phyloP scores from a whole-genome alignment of 495 filamentous ascomycete species.

The Pseudotulostoma volvatum region DNA sequence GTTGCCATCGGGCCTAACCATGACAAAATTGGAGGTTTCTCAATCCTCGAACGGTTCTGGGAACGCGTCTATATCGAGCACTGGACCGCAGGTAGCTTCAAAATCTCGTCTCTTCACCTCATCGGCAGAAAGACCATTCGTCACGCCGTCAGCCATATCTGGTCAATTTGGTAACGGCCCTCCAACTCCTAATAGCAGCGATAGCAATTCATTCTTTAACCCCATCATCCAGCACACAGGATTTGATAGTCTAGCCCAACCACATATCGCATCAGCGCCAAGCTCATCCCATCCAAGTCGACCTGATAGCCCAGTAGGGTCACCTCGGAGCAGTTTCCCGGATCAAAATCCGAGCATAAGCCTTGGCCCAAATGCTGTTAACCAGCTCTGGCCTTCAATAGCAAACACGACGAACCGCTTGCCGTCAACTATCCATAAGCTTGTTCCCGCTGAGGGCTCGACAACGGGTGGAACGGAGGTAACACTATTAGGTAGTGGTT shows the following conservation, averaged over 20 bases:
- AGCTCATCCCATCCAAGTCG: constrained; percentile 43
- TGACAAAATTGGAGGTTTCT: constrained; percentile 56
- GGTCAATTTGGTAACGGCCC: constrained; percentile 40
- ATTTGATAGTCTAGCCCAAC: constrained; percentile 38
- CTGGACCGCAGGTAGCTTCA: constrained; percentile 23
- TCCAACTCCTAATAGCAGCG: constrained; percentile 45
- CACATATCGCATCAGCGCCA: constrained; percentile 48
- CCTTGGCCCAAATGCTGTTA: constrained; percentile 16
- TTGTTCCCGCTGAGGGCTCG: constrained; percentile 70
- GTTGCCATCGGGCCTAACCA: constrained; percentile 54
- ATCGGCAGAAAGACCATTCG: constrained; percentile 29
- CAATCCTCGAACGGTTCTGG: constrained; percentile 19
- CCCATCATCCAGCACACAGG: constrained; percentile 33
- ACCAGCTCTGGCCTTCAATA: constrained; percentile 26
- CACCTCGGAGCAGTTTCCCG: constrained; percentile 29
- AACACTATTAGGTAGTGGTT: constrained; percentile 62
- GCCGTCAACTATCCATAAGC: constrained; percentile 50
- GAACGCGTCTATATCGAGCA: constrained; percentile 11
- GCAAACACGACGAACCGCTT: constrained; percentile 25
- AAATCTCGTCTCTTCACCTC: constrained; percentile 26
- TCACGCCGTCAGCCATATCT: constrained; percentile 29
- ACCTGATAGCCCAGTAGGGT: constrained; percentile 24
- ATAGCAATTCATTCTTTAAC: constrained; percentile 35
- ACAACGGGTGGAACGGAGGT: constrained; percentile 73
- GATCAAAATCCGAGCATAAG: constrained; percentile 19